Evolutionary conservation across 1,284 basidiomycete species (phyloP).

Genomic region (Cutaneotrichosporon arboriforme): DNA sequence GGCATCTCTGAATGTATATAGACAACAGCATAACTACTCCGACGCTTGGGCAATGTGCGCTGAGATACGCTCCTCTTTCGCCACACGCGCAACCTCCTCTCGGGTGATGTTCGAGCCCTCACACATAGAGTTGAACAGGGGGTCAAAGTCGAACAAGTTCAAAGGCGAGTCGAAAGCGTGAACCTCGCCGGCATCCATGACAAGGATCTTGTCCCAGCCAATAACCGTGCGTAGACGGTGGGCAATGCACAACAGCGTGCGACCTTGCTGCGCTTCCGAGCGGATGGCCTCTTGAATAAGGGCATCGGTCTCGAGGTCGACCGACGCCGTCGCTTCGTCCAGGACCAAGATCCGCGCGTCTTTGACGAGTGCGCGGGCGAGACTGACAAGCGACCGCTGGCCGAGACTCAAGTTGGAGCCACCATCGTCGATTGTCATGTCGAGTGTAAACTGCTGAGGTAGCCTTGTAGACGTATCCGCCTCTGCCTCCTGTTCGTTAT

Average conservation of each 20-base stretch:
- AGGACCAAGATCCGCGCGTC: constrained; percentile 63
- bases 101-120: constrained; percentile 46
- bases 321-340: constrained; percentile 52
- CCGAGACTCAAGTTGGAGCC: constrained; percentile 24
- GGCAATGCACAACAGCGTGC: constrained; percentile 61
- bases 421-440: constrained; percentile 40
- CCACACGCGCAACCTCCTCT: constrained; percentile 36
- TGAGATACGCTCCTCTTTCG: neutral
- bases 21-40: too few relatives aligned
- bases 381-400: constrained; percentile 50
- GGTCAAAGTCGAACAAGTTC: constrained; percentile 36
- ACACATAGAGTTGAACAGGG: constrained; percentile 42
- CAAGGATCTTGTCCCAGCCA: constrained; percentile 43
- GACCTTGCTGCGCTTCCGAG: constrained; percentile 55
- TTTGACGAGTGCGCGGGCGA: constrained; percentile 65
- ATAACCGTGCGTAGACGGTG: constrained; percentile 68
- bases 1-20: too few relatives aligned
- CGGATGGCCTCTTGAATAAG: constrained; percentile 67
- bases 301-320: constrained; percentile 72
- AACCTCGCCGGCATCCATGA: constrained; percentile 39
- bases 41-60: too few relatives aligned
- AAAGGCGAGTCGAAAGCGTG: constrained; percentile 44
- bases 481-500: constrained; percentile 32
- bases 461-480: neutral
- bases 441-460: constrained; percentile 54